A percentile compares a stretch with the other conserved stretches of the same genome.
phyloP scores from a whole-genome alignment of 257 asterid genomes.

The Solanum bulbocastanum region DNA sequence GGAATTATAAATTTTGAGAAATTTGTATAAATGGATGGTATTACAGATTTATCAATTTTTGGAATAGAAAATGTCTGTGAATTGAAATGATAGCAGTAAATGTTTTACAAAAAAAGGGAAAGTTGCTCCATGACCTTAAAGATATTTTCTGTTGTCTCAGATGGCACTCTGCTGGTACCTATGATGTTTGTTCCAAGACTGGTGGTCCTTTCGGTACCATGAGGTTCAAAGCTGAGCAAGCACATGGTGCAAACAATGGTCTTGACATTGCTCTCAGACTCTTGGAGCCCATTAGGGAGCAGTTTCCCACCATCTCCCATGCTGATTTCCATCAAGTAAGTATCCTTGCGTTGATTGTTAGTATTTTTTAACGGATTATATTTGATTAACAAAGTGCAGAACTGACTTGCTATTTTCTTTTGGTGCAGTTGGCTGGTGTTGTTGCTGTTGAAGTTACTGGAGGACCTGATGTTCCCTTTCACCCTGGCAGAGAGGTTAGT shows the following conservation, averaged over 20 bases:
- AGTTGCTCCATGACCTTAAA: background rate
- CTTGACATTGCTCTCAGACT: constrained; percentile 50
- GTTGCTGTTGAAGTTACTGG: constrained; percentile 96
- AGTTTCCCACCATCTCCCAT: constrained; percentile 51
- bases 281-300: constrained; percentile 67
- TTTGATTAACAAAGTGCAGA: background rate
- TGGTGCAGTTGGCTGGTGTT: constrained; percentile 69
- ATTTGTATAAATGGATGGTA: background rate
- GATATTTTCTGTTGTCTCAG: constrained; percentile 24
- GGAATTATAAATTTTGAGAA: background rate
- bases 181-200: constrained; percentile 40
- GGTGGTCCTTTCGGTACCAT: constrained; percentile 95
- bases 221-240: constrained; percentile 58
- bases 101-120: background rate
- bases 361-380: background rate
- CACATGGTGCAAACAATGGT: constrained; percentile 70
- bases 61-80: background rate
- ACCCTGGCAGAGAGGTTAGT: constrained; percentile 64
- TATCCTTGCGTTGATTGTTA: background rate
- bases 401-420: background rate
- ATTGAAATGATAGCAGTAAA: background rate
- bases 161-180: constrained; percentile 95
- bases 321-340: constrained; percentile 74
- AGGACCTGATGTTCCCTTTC: constrained; percentile 88
- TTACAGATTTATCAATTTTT: background rate